These are phyloP conservation scores for Alternaria consortialis DNA, from an alignment of 2,329 filamentous ascomycete species.

Conservation along the genomic window DNA sequence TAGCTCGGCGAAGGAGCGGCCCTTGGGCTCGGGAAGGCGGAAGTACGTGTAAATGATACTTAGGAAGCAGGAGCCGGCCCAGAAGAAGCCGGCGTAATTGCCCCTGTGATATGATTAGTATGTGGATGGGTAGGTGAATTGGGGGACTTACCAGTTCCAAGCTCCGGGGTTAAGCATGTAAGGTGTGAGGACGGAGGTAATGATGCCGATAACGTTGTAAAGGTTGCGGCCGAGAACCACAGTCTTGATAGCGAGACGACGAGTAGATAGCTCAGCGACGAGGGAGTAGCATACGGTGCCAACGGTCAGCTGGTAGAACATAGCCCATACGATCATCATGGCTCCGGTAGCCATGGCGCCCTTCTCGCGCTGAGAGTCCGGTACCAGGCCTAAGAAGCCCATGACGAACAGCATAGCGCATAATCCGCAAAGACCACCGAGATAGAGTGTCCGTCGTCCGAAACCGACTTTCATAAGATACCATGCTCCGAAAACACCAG, in stretches of 20 bases:
- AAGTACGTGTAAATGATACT: conserved; percentile 86
- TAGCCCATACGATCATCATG: conserved; percentile 69
- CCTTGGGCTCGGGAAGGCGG: conserved; percentile 79
- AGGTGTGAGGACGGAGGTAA: conserved; percentile 82
- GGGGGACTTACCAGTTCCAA: conserved; percentile 69
- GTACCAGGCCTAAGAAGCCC: conserved; percentile 82
- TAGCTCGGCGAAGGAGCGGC: conserved; percentile 84
- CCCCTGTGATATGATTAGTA: conserved; percentile 58
- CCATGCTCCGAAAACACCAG: conserved; percentile 83
- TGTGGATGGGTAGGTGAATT: not conserved
- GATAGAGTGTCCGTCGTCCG: conserved; percentile 78
- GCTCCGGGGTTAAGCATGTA: conserved; percentile 91
- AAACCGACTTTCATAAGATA: conserved; percentile 77
- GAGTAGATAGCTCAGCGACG: conserved; percentile 83
- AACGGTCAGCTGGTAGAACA: conserved; percentile 82
- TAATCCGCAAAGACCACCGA: conserved; percentile 75
- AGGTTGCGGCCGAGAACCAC: conserved; percentile 84
- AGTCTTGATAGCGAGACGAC: conserved; percentile 88
- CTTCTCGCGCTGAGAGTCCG: conserved; percentile 64
- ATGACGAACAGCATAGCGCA: conserved; percentile 81
- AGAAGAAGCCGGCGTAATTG: conserved; percentile 89
- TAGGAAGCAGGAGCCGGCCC: conserved; percentile 80
- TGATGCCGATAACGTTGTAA: conserved; percentile 79
- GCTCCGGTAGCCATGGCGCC: conserved; percentile 80
- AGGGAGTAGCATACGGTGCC: conserved; percentile 91